These are phyloP conservation scores for Trichosporon coremiiforme DNA, from an alignment of 1,284 basidiomycete genomes.

Conservation along the genomic window DNA sequence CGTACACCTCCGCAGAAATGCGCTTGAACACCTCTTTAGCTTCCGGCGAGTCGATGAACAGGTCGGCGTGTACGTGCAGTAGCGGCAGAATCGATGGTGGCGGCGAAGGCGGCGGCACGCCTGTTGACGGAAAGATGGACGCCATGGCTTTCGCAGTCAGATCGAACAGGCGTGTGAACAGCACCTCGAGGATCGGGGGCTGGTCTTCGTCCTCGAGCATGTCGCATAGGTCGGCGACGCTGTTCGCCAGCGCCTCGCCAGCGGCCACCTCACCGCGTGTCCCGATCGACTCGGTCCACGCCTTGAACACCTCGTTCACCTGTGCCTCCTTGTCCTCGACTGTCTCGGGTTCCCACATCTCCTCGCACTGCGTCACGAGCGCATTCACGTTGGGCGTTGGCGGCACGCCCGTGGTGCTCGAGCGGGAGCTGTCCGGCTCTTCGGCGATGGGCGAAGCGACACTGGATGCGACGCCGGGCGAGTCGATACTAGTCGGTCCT, in stretches of 20 bases:
- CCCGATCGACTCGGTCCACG: conserved; percentile 45
- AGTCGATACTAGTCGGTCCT: background rate
- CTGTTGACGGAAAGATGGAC: conserved; percentile 45
- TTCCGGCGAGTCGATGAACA: conserved; percentile 34
- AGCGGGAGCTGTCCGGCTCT: background rate
- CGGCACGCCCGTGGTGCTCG: background rate
- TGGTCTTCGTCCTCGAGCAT: conserved; percentile 31
- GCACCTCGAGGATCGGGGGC: conserved; percentile 34
- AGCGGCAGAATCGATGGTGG: conserved; percentile 43
- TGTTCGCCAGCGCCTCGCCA: conserved; percentile 30
- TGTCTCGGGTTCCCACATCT: conserved; percentile 49
- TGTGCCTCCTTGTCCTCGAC: conserved; percentile 45
- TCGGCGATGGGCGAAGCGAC: background rate
- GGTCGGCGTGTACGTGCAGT: conserved; percentile 34
- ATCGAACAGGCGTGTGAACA: conserved; percentile 35
- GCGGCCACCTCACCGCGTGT: conserved; percentile 35
- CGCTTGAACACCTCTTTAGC: conserved; percentile 32
- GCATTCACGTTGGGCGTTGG: background rate
- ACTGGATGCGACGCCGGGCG: background rate
- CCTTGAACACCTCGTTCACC: conserved; percentile 37
- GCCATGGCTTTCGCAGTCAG: conserved; percentile 31
- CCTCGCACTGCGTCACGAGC: conserved; percentile 49
- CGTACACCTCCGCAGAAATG: conserved; percentile 47
- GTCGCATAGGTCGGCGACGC: conserved; percentile 35
- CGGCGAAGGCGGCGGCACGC: conserved; percentile 36